These are phyloP conservation scores for Liquidambar formosana DNA, from an alignment of 164 flowering plant genomes.

Conservation along the genomic window DNA sequence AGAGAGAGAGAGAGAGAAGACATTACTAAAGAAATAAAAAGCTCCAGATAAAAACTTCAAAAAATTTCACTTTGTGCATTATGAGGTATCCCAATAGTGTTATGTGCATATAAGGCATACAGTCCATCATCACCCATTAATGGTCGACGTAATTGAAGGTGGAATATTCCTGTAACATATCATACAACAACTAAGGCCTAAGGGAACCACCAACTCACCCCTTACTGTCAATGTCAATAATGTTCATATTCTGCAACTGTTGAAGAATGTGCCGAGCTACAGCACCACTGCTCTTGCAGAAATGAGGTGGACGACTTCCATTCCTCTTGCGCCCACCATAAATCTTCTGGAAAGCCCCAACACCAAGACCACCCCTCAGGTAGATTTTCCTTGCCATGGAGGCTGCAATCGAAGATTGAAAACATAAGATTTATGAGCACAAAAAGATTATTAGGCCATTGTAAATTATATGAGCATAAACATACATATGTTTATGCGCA, in stretches of 20 bases:
- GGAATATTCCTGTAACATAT: too few species aligned
- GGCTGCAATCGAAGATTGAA: conserved; percentile 40
- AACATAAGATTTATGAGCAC: too few species aligned
- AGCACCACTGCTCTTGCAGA: conserved; percentile 91
- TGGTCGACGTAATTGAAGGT: too few species aligned
- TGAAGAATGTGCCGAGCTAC: conserved; percentile 85
- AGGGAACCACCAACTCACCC: conserved; percentile 41
- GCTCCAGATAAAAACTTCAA: too few species aligned
- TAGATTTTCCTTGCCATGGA: conserved; percentile 61
- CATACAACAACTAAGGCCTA: too few species aligned
- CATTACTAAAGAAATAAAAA: too few species aligned
- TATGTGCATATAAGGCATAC: too few species aligned
- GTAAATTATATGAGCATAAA: neutral
- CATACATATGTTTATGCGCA: neutral
- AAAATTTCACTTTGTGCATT: too few species aligned
- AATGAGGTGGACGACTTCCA: conserved; percentile 87
- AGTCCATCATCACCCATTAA: too few species aligned
- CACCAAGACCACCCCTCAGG: conserved; percentile 85
- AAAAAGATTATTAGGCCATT: too few species aligned
- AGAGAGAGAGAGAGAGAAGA: too few species aligned
- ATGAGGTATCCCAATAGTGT: too few species aligned
- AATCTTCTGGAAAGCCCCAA: conserved; percentile 80
- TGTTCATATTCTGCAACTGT: conserved; percentile 68
- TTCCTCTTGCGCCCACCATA: conserved; percentile 95
- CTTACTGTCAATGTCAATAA: conserved; percentile 67